Percentiles rank a stretch among this genome's conserved stretches.
Evolutionary conservation across 2,329 filamentous ascomycete species (phyloP).

Genomic region (Dothideomycetes sp.): DNA sequence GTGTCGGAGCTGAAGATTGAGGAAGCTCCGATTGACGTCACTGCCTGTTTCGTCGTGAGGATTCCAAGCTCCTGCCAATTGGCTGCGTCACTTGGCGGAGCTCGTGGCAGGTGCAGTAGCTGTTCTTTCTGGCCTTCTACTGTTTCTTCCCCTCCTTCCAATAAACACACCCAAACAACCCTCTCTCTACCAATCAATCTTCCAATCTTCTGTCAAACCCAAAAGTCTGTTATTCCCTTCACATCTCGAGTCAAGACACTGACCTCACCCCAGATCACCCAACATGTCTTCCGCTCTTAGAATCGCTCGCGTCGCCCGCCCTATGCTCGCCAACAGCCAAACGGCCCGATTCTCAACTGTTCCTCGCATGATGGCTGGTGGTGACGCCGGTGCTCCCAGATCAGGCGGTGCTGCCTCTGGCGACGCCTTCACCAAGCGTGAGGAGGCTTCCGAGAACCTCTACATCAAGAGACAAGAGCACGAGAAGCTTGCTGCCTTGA

Average conservation of each 20-base stretch:
- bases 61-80: too few species aligned
- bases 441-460: slow-evolving; percentile 75
- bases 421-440: slow-evolving; percentile 86
- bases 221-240: neutral
- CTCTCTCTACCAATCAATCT: neutral
- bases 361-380: slow-evolving; percentile 34
- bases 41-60: too few species aligned
- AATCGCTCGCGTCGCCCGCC: slow-evolving; percentile 32
- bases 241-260: neutral
- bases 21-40: neutral
- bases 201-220: neutral
- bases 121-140: neutral
- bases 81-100: too few species aligned
- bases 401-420: slow-evolving; percentile 43
- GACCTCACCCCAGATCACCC: neutral
- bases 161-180: slow-evolving; percentile 2
- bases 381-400: slow-evolving; percentile 35
- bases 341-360: slow-evolving; percentile 34
- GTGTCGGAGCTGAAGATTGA: neutral
- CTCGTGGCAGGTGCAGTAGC: too few species aligned
- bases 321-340: slow-evolving; percentile 26
- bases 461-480: slow-evolving; percentile 81
- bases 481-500: slow-evolving; percentile 54
- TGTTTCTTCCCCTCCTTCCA: slow-evolving; percentile 2
- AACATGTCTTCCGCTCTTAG: slow-evolving; percentile 17